Evolutionary conservation across 139 green algal genomes (phyloP).

Genomic region (Gonium pectorale): DNA sequence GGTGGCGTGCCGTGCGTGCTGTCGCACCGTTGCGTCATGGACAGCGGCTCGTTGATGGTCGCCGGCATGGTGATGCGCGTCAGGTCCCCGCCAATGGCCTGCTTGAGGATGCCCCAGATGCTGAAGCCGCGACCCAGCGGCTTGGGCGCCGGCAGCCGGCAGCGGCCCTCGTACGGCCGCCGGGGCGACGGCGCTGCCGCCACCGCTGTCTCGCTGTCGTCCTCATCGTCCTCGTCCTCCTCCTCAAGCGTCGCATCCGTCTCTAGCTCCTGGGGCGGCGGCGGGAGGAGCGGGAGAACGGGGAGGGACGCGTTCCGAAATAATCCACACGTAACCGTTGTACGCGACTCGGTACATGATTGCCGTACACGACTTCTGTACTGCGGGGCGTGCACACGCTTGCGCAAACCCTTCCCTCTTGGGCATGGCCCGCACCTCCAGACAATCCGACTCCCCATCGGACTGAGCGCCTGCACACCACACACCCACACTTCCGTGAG

Average conservation of each 20-base stretch:
- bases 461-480: too few relatives aligned
- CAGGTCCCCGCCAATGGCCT: constrained; percentile 85
- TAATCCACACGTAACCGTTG: too few relatives aligned
- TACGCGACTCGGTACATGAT: too few relatives aligned
- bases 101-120: constrained; percentile 94
- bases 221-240: constrained; percentile 36
- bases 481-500: too few relatives aligned
- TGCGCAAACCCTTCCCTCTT: too few relatives aligned
- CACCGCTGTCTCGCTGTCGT: neutral
- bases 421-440: too few relatives aligned
- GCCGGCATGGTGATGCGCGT: constrained; percentile 92
- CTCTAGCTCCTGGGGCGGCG: neutral
- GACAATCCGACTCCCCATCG: too few relatives aligned
- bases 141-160: constrained; percentile 51
- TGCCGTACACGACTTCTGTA: too few relatives aligned
- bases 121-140: constrained; percentile 68
- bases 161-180: constrained; percentile 27
- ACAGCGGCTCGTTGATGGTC: constrained; percentile 96
- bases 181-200: neutral
- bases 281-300: neutral
- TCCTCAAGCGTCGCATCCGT: constrained; percentile 37
- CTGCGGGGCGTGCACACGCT: too few relatives aligned
- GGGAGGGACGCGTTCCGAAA: neutral
- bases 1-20: too few relatives aligned
- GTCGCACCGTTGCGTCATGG: constrained; percentile 87